A percentile compares a stretch with the other conserved stretches of the same genome.
phyloP scores from a whole-genome alignment of 495 filamentous ascomycete genomes.

The Penicillium pulvis region DNA sequence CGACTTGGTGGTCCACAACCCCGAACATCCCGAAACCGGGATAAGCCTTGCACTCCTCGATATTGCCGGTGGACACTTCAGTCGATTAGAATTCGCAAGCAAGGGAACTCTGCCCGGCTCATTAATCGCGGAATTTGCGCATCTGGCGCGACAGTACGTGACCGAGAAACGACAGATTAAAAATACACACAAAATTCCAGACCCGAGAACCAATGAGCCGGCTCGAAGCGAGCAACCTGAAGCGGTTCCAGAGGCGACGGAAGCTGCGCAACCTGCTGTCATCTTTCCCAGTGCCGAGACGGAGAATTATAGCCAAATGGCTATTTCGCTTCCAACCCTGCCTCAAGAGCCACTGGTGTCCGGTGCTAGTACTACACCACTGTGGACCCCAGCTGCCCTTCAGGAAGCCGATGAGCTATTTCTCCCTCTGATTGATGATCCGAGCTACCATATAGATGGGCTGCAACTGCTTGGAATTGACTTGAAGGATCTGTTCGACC shows the following conservation, averaged over 20 bases:
- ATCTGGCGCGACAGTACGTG: constrained; percentile 35
- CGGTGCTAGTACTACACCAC: background rate
- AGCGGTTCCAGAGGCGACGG: background rate
- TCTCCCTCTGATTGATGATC: constrained; percentile 8
- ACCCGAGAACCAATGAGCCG: background rate
- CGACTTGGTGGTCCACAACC: constrained; percentile 39
- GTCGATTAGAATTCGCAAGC: constrained; percentile 34
- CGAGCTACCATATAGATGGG: constrained; percentile 5
- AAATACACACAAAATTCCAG: background rate
- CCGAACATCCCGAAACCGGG: constrained; percentile 29
- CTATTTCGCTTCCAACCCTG: background rate
- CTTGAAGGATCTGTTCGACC: constrained; percentile 8
- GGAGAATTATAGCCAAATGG: too few species aligned
- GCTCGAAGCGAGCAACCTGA: background rate
- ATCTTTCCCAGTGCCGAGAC: too few species aligned
- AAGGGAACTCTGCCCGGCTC: constrained; percentile 32
- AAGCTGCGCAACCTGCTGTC: too few species aligned
- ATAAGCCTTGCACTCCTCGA: constrained; percentile 36
- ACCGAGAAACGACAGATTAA: constrained; percentile 5
- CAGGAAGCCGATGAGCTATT: constrained; percentile 1
- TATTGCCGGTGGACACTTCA: constrained; percentile 36
- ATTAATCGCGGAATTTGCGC: constrained; percentile 35
- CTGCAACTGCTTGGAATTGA: background rate
- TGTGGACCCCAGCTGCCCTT: background rate
- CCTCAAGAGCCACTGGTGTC: background rate